phyloP scores from a whole-genome alignment of 768 basidiomycete genomes.

The Hypsizygus marmoreus region DNA sequence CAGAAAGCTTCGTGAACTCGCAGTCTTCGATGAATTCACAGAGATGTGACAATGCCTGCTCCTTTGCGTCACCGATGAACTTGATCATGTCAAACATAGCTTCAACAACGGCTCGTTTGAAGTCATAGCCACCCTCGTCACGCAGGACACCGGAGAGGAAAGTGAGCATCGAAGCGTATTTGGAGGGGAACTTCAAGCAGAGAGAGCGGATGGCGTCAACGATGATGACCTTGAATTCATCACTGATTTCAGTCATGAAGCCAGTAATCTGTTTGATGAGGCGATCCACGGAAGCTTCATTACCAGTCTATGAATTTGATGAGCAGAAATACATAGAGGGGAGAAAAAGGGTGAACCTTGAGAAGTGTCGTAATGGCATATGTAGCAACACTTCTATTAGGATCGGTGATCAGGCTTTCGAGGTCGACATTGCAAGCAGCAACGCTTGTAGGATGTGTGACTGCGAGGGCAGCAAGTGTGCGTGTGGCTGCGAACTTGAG shows the following conservation, averaged over 20 bases:
- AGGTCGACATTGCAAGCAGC: slow-evolving; percentile 94
- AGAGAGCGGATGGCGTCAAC: slow-evolving; percentile 98
- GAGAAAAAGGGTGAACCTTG: slow-evolving; percentile 55
- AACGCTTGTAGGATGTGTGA: slow-evolving; percentile 84
- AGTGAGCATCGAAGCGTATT: slow-evolving; percentile 95
- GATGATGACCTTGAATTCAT: slow-evolving; percentile 99
- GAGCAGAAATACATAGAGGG: neutral
- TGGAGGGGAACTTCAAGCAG: slow-evolving; percentile 97
- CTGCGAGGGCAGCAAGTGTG: slow-evolving; percentile 86
- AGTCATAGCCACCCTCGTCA: slow-evolving; percentile 99
- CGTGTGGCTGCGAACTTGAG: slow-evolving; percentile 98
- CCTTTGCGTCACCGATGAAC: slow-evolving; percentile 93
- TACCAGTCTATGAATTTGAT: slow-evolving; percentile 73
- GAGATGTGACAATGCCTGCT: slow-evolving; percentile 94
- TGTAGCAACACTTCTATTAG: slow-evolving; percentile 95
- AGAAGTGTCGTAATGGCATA: slow-evolving; percentile 98
- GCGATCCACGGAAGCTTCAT: slow-evolving; percentile 97
- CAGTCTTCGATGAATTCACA: slow-evolving; percentile 99
- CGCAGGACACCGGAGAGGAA: slow-evolving; percentile 96
- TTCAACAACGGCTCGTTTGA: slow-evolving; percentile 98
- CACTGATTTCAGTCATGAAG: slow-evolving; percentile 99
- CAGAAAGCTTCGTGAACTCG: slow-evolving; percentile 98
- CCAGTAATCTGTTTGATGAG: slow-evolving; percentile 99
- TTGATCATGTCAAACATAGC: slow-evolving; percentile 99
- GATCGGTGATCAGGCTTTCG: slow-evolving; percentile 93